Base-by-base conservation (phyloP, 345 rosid genomes). In the Dovyalis caffra region DNA sequence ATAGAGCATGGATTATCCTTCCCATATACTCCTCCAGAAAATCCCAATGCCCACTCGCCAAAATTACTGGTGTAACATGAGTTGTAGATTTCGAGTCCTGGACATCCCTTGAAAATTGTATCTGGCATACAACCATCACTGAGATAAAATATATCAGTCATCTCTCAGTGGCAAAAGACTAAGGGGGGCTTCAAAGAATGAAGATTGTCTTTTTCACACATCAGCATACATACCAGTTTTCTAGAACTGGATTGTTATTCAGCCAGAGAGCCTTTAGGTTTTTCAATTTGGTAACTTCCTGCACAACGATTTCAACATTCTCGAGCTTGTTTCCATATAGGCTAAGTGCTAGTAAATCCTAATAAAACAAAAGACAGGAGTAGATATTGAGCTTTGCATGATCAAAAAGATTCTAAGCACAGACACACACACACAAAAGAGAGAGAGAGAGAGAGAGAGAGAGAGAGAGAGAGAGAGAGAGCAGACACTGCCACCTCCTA, bases 21-120 rank as follows among this genome's bases (percentile, higher is more conserved):
- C 64, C 80, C 87, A 83, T 79, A 84, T 23, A 88, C 64, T 64
- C 83, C 95, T 67, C 85, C 98, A 81, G 95, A 91, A 77, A 87
- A 92, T 60, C 94, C 95, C 83, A 95, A 86, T 7, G 99, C 99
- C 99, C 97, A 95, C 23, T 64, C 72, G 49, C 97, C 93, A 75
- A 82, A 95, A 70, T 86, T 92, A 51, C 26, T 40, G 23, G 97
- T 95, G 71, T 91, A 91, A 68, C 45, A 33, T 8, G 99, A 95
- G 82, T 95, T 90, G 79, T 77, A 93, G 79, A 95, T 92, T 83
- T 95, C 97, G 20, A 95, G 81, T 76, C 67, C 75, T 10, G 88
- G 91, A 85, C 91, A 91, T 74, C 84, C 88, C 86, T 79, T 81
- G 56, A 88, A 69, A 75, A 95, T 89, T 74, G 79, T 81, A 49